Conservation (phyloP, 441 rosid genomes). For the Caryocar brasiliense region DNA sequence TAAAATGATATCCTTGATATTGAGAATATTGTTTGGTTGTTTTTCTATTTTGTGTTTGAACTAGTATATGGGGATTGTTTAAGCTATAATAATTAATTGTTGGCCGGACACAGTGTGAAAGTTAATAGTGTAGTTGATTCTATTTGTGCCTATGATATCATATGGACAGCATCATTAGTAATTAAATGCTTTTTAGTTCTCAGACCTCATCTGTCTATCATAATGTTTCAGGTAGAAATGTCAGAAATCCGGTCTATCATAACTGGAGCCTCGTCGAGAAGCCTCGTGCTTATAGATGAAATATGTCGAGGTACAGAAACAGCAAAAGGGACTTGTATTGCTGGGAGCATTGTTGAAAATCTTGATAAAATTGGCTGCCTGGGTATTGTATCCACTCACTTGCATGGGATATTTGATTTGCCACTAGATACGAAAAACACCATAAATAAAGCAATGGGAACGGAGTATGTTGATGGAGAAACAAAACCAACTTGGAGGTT, state of each 20-base stretch:
- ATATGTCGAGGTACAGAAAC: slow-evolving; percentile 98
- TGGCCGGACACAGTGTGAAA: too few species aligned
- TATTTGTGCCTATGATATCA: too few species aligned
- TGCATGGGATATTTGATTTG: slow-evolving; percentile 78
- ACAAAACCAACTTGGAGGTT: slow-evolving; percentile 85
- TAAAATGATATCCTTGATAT: too few species aligned
- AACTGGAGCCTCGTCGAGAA: slow-evolving; percentile 65
- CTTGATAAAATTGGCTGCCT: slow-evolving; percentile 80
- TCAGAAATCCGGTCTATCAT: slow-evolving; percentile 77
- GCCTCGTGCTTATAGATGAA: slow-evolving; percentile 91
- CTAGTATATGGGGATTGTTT: too few species aligned
- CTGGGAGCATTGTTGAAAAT: slow-evolving; percentile 81
- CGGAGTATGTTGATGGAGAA: slow-evolving; percentile 58
- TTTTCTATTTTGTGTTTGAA: too few species aligned
- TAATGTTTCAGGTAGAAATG: slow-evolving; percentile 79
- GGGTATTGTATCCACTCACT: slow-evolving; percentile 90
- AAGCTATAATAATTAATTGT: too few species aligned
- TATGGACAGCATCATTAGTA: too few species aligned
- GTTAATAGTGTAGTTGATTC: too few species aligned
- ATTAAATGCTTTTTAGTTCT: too few species aligned
- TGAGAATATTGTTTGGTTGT: too few species aligned
- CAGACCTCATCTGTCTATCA: too few species aligned
- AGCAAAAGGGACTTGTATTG: slow-evolving; percentile 91
- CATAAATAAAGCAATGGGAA: slow-evolving; percentile 79
- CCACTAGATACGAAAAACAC: slow-evolving; percentile 62